Base-by-base conservation (phyloP, 139 green algal species). In the Haematococcus lacustris region DNA sequence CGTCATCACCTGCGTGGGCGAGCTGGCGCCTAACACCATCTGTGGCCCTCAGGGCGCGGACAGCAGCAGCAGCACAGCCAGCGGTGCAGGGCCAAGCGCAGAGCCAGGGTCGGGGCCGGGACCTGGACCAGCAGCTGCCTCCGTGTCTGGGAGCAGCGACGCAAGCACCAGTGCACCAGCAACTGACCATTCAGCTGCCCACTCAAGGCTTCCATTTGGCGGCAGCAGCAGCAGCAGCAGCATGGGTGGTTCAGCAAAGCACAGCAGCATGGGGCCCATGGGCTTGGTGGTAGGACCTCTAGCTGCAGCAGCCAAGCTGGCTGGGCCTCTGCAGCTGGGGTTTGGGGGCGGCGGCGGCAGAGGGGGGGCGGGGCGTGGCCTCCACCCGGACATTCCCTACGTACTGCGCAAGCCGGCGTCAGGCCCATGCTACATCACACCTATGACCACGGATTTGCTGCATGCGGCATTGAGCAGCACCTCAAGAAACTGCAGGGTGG, bases 1-100 rank as follows among this genome's bases (percentile, higher is more conserved):
- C 2, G 60, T 82, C 21, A 60, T 88, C 2, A 88, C 80, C 5
- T 74, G 85, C 7, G 76, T 88, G 0, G 83, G 83, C 2, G 77
- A 88, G 75, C 73, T 86, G n/a, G 26, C 53, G 13, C 51, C 13
- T 2, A 76, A 76, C 71, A 21, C n/a, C 38, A 57, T 66, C n/a
- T 41, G n/a, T 23, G 40, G 30, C 66, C 66, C 63, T 32, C 32
- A 30, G 3, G 26, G 37, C 35, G 35, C 35, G 37, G n/a, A n/a
- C n/a, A n/a, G 51, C 63, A 4, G 32, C 37, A 70, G 38, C 67
- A 39, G 25, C 13, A 32, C 21, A 51, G 4, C 38, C 37, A 69
- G 28, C 66, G 28, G 26, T 28, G 1, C 39, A 40, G 40, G 6
- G 3, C 9, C 66, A 60, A 3, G 30, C 30, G 30, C 30, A 40